Evolutionary conservation across 805 yeast genomes (phyloP), one percentile per base, ranked within the genome.

Genomic region (Yamadazyma laniorum): DNA sequence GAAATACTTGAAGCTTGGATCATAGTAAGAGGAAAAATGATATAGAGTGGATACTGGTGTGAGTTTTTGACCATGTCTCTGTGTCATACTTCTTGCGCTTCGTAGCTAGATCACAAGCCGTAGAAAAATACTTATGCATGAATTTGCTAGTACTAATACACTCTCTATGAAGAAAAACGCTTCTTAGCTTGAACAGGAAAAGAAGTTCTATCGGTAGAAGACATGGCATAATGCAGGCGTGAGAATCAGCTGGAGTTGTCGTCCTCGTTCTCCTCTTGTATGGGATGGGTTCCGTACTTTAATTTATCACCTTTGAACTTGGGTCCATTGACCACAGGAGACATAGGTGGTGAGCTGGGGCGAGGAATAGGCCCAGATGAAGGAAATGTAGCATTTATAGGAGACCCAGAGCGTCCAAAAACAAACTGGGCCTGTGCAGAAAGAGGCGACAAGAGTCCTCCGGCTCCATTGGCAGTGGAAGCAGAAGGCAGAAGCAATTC

Each of bases 251-350:
- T 26, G 3, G 33, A 35, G 13, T 27, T 33, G 31, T 42, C 40
- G 15, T 53, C 53, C 22, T 43, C 56, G 27, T 52, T 49, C 26
- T 50, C 58, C 32, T 50, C 56, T 21, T 50, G 55, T 32, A 43
- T 44, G 23, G 23, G 23, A 21, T 21, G 23, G 23, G 23, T 21
- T 9, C 23, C 23, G 23, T 21, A 21, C 23, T 21, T 21, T 6
- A 21, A 7, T 9, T 21, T 21, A 6, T 21, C 23, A 6, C 23
- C 23, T 21, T 21, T 21, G 9, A 21, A 21, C 23, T 21, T 21
- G 23, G 23, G 23, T 21, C 23, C 23, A 21, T 21, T 21, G 6
- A 23, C 28, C 25, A 29, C 16, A n/a, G n/a, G n/a, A 14, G 34
- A 34, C 30, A 38, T 33, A 5, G 42, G 42, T 3, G 42, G 50